A percentile compares a stretch with the other conserved stretches of the same genome.
Evolutionary conservation across 2,329 filamentous ascomycete species (phyloP).

Genomic region (Fusarium avenaceum): DNA sequence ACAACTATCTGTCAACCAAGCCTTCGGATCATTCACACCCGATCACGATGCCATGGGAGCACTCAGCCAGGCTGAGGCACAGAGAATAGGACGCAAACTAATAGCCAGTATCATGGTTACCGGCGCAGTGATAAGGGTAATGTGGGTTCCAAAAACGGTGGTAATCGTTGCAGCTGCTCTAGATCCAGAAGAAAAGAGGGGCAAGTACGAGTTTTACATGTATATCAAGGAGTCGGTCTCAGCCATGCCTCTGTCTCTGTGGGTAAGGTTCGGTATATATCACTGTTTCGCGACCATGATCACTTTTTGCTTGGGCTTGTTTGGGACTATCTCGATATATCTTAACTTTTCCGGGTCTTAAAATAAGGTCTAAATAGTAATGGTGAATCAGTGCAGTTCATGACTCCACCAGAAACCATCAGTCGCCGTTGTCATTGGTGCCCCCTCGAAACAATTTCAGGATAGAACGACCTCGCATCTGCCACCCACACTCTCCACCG

Average conservation of each 20-base stretch:
- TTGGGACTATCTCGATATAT: neutral
- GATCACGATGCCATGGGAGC: neutral
- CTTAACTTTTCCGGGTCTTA: neutral
- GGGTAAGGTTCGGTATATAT: neutral
- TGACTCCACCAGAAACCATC: no score
- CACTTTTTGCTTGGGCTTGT: neutral
- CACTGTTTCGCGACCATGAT: neutral
- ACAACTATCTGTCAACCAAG: neutral
- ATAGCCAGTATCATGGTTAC: neutral
- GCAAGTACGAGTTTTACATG: neutral
- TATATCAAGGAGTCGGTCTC: neutral
- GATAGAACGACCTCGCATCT: neutral
- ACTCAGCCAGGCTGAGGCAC: neutral
- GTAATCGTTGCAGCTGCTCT: neutral
- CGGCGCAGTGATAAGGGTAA: neutral
- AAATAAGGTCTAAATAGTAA: no score
- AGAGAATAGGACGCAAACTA: rapidly evolving
- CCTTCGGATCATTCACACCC: neutral
- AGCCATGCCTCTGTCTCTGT: conserved; percentile 1
- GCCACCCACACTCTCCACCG: neutral
- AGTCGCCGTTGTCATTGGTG: no score
- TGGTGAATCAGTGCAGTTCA: neutral
- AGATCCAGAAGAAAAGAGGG: neutral
- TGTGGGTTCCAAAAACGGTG: neutral
- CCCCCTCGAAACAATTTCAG: no score